Evolutionary conservation across 2,329 filamentous ascomycete species (phyloP).

Genomic region (Fusarium begoniae): DNA sequence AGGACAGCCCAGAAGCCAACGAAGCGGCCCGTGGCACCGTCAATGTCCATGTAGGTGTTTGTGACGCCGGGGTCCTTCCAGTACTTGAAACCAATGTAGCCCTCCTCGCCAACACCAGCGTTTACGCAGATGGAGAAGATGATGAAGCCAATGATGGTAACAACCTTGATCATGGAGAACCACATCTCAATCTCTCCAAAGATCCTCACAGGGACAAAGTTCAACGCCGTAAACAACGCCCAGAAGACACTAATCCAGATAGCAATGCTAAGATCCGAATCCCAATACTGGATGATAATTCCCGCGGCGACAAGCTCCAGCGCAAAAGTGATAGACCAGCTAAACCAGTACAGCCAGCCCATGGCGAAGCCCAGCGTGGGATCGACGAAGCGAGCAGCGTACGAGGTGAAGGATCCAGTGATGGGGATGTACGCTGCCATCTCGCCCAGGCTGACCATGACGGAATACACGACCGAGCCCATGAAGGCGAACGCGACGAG

Average conservation of each 20-base stretch:
- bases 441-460: constrained; percentile 76
- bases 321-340: constrained; percentile 77
- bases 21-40: constrained; percentile 66
- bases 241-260: constrained; percentile 81
- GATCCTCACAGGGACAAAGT: constrained; percentile 75
- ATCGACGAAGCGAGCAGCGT: constrained; percentile 79
- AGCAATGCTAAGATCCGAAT: constrained; percentile 67
- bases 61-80: constrained; percentile 77
- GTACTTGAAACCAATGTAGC: constrained; percentile 78
- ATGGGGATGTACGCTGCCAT: constrained; percentile 83
- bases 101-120: constrained; percentile 73
- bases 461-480: constrained; percentile 76
- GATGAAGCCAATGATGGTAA: constrained; percentile 79
- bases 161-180: constrained; percentile 79
- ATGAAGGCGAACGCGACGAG: constrained; percentile 76
- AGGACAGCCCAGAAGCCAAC: constrained; percentile 76
- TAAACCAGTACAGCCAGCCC: constrained; percentile 88
- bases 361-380: constrained; percentile 78
- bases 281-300: constrained; percentile 81
- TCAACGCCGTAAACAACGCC: constrained; percentile 72
- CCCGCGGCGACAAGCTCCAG: constrained; percentile 78
- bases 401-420: constrained; percentile 78
- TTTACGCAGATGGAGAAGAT: constrained; percentile 81
- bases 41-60: constrained; percentile 63
- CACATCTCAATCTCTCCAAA: constrained; percentile 85